Conservation (phyloP, 176 grass and related monocot species). For the Paspalum vaginatum region DNA sequence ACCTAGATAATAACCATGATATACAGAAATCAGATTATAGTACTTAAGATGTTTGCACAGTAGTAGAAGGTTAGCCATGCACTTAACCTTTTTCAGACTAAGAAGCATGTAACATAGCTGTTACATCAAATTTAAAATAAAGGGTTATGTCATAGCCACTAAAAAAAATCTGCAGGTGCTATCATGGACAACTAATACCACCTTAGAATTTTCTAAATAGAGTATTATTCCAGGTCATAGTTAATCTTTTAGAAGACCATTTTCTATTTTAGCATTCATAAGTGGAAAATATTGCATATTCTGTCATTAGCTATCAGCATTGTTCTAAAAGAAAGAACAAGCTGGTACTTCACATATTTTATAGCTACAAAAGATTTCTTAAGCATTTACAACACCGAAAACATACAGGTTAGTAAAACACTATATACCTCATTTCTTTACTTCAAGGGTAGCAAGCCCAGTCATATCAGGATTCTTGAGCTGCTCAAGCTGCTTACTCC, state of each 20-base stretch:
- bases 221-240: neutral
- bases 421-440: conserved; percentile 52
- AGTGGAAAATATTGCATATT: neutral
- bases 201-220: conserved; percentile 5
- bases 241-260: neutral
- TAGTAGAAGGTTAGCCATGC: neutral
- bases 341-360: neutral
- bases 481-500: conserved; percentile 89
- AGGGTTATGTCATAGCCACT: neutral
- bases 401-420: neutral
- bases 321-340: neutral
- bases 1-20: neutral
- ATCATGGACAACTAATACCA: conserved; percentile 14
- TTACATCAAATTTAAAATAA: neutral
- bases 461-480: conserved; percentile 84
- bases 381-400: neutral
- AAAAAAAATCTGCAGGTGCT: neutral
- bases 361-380: neutral
- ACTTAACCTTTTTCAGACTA: neutral
- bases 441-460: conserved; percentile 64
- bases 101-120: neutral
- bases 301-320: neutral
- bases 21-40: neutral
- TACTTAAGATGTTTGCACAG: neutral
- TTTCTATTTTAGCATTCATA: conserved; percentile 21